phyloP scores from a whole-genome alignment of 2,329 filamentous ascomycete genomes.

The Mycosphaerella arachidis region DNA sequence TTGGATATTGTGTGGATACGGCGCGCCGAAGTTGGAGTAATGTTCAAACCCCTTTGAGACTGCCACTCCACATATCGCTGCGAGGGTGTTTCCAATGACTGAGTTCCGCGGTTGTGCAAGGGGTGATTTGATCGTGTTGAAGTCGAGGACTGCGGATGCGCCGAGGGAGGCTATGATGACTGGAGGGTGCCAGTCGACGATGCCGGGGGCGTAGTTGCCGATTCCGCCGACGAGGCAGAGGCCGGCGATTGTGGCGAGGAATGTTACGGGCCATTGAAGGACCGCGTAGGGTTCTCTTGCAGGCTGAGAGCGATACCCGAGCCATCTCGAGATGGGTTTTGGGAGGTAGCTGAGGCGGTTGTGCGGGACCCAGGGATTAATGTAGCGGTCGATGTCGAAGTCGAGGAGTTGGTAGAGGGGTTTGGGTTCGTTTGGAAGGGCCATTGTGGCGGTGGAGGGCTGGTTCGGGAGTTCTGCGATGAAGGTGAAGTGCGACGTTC shows the following conservation, averaged over 20 bases:
- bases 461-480: background rate
- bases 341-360: conserved; percentile 64
- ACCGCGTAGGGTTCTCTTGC: conserved; percentile 40
- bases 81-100: conserved; percentile 43
- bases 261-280: conserved; percentile 40
- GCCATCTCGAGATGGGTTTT: conserved; percentile 59
- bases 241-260: conserved; percentile 42
- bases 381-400: conserved; percentile 71
- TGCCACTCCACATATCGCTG: conserved; percentile 42
- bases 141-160: conserved; percentile 46
- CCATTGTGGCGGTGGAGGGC: background rate
- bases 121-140: conserved; percentile 44
- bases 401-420: conserved; percentile 35
- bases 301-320: conserved; percentile 45
- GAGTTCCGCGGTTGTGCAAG: conserved; percentile 47
- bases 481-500: background rate
- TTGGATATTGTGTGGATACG: conserved; percentile 27
- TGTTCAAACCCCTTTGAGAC: conserved; percentile 44
- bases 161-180: conserved; percentile 43
- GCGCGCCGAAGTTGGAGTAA: conserved; percentile 30
- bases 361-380: conserved; percentile 66
- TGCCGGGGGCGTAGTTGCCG: conserved; percentile 37
- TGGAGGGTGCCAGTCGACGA: conserved; percentile 39
- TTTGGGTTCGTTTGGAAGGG: background rate
- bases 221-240: conserved; percentile 41